These are phyloP conservation scores for Artemisia annua DNA, from an alignment of 129 eudicot genomes.

Conservation along the genomic window DNA sequence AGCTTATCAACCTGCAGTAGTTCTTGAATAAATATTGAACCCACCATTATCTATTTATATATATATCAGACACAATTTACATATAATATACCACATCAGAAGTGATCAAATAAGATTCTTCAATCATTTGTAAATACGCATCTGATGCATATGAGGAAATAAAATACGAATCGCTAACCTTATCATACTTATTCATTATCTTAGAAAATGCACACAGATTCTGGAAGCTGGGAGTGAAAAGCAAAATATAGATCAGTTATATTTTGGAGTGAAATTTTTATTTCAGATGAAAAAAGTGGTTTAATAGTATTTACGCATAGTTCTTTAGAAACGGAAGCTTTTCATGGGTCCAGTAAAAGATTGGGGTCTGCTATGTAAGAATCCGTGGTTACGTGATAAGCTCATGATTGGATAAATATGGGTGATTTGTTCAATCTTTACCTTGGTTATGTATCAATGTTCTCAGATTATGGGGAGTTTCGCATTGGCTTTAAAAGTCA, in stretches of 20 bases:
- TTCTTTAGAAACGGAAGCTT: constrained; percentile 61
- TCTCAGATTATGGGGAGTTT: too few species aligned
- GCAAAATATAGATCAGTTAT: constrained; percentile 16
- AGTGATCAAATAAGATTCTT: constrained; percentile 52
- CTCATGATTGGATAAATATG: too few species aligned
- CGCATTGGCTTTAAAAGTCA: too few species aligned
- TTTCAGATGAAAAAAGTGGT: background rate
- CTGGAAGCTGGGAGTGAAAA: constrained; percentile 43
- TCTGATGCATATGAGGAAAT: constrained; percentile 28
- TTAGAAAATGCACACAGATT: constrained; percentile 54
- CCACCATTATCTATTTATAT: too few species aligned
- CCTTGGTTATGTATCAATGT: too few species aligned
- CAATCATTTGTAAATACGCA: constrained; percentile 53
- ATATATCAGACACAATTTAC: background rate
- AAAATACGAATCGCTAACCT: constrained; percentile 29
- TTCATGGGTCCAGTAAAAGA: constrained; percentile 50
- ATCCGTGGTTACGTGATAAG: too few species aligned
- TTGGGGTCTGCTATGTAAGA: background rate
- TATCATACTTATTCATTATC: constrained; percentile 69
- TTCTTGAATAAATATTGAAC: too few species aligned
- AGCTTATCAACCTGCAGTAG: constrained; percentile 41
- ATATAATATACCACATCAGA: constrained; percentile 50
- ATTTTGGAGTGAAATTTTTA: background rate
- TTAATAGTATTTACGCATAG: constrained; percentile 40
- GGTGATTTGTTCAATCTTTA: too few species aligned